Evolutionary conservation across 2,329 filamentous ascomycete genomes (phyloP), one percentile per base, ranked within the genome.

Genomic region (Colletotrichum acutatum): DNA sequence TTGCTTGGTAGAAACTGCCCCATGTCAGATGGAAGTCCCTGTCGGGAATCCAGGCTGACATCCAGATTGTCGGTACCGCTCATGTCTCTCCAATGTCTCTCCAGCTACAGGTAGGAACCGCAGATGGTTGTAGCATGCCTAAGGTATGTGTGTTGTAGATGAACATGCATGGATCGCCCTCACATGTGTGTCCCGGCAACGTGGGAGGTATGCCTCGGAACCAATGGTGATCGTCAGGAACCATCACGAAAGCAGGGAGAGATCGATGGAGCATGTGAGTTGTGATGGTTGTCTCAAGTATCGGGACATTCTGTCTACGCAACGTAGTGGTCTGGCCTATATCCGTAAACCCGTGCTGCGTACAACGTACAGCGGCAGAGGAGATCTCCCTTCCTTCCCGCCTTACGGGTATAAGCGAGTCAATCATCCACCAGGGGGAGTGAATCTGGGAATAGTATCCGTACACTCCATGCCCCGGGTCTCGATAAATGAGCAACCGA

Each of bases 51-150:
- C 28, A 7, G 9, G 62, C 54, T 30, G 37, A 34, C 59, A 42
- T 54, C 62, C 54, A 26, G 24, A 42, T 54, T 52, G 30, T 66
- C 22, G 68, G 68, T 60, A 30, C 30, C 30, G 22, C n/a, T 30
- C 30, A 64, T 26, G 19, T 52, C 42, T 63, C 7, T n/a, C 46
- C 49, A 34, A 64, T 34, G 12, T 52, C 42, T 63, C 7, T 19
- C 46, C 28, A 49, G 37, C 19, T 19, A 46, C 28, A 59, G 12
- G 4, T 19, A 34, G 37, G 37, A 66, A 54, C 67, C 54, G 19
- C 37, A 28, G 30, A 42, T 70, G 37, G 37, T 32, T 19, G 58
- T 24, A 54, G 24, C 7, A 42, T 46, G 16, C 16, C 28, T 49
- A 49, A 49, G 14, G 37, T 16, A 42, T 42, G 14, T 42, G 37